Percentiles rank a stretch among this genome's conserved stretches.
phyloP scores from a whole-genome alignment of 2,329 filamentous ascomycete genomes.

The Apiospora arundinis region DNA sequence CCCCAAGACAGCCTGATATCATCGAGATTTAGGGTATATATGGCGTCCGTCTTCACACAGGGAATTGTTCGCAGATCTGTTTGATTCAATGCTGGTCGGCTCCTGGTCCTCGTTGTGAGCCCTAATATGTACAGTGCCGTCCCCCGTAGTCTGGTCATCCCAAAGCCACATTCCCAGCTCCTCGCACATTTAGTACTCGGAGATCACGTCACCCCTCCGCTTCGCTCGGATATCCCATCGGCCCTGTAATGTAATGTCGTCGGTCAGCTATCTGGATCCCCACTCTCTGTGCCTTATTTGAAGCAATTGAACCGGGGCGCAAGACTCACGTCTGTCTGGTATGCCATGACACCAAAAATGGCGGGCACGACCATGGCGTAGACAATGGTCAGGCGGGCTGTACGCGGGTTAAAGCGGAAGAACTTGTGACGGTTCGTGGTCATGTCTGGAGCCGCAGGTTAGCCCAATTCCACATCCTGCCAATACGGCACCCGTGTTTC shows the following conservation, averaged over 20 bases:
- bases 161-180: conserved; percentile 8
- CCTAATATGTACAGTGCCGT: conserved; percentile 13
- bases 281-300: neutral
- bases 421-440: conserved; percentile 85
- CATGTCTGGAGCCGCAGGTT: conserved; percentile 66
- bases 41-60: neutral
- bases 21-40: too few species aligned
- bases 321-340: conserved; percentile 83
- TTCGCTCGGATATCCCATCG: conserved; percentile 87
- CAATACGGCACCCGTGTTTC: neutral
- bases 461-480: conserved; percentile 1
- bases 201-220: conserved; percentile 83
- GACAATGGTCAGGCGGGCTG: conserved; percentile 78
- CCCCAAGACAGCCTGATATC: neutral
- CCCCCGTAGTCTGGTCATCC: neutral
- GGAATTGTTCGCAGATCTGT: neutral
- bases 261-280: neutral
- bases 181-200: conserved; percentile 67
- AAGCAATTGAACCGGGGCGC: neutral
- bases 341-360: conserved; percentile 74
- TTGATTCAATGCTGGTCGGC: neutral
- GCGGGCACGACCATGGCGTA: conserved; percentile 78
- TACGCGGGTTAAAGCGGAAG: conserved; percentile 91
- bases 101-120: neutral
- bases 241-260: conserved; percentile 62